Evolutionary conservation across 192 early-diverging fungal genomes (phyloP), one percentile per base, ranked within the genome.

Genomic region (Coemansia sp.): DNA sequence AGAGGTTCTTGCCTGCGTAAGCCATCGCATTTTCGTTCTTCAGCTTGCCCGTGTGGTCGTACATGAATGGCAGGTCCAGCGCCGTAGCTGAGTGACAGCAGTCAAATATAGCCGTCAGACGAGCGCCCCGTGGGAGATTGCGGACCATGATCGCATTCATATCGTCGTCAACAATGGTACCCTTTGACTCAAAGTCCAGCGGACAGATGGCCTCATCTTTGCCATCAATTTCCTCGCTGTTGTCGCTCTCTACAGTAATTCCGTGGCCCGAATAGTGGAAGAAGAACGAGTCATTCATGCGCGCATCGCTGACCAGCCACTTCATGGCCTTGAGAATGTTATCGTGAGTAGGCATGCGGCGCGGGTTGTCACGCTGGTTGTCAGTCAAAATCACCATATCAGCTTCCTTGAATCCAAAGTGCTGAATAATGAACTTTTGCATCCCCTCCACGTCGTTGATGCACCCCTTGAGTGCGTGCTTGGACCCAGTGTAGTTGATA

Each of bases 261-360:
- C 92, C 92, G 65, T 93, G 92, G 49, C 91, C 91, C 69, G 87
- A 89, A 71, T 79, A 93, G 72, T 93, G 91, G 69, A 91, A 87
- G 70, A 93, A 91, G 78, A 90, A 89, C 62, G 88, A 90, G 70
- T 93, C 92, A 73, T 90, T 88, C 58, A 87, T 83, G 24, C 77
- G 79, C 15, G 92, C 90, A 48, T 88, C 89, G 38, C 76, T 62
- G 22, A 92, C 89, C 45, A 93, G 83, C 92, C 92, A 93, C 47
- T 84, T 76, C 87, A 92, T 91, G 3, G 72, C 92, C 56, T 78
- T 70, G 54, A 91, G 68, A 12, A 93, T 93, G 67, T 93, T 93
- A n/a, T 72, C 76, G 54, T 82, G 84, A 5, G 87, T 92, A 12
- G 92, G 92, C 68, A 87, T 84, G 37, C 84, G 83, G 17, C 80